Base-by-base conservation (phyloP, 257 asterid species). In the Primulina huaijiensis region DNA sequence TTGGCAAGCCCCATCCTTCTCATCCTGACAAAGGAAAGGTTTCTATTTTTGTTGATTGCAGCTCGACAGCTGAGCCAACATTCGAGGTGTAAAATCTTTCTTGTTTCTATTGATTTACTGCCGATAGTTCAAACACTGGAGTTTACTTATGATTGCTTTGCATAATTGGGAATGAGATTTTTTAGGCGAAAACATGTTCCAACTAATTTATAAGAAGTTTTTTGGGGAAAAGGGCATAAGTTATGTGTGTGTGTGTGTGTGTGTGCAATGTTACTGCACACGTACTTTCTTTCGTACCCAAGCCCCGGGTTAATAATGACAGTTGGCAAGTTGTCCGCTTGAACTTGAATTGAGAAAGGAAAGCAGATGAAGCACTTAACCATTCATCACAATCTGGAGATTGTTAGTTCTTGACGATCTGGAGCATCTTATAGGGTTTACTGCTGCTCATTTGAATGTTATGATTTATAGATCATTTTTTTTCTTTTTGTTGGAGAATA, bases 61-160 rank as follows among this genome's bases (percentile, higher is more conserved):
- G 96, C 82, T 94, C 99, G 9, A 90, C 88, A 0, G 97, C 97
- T 10, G 97, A 89, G 79, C 96, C 99, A 29, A 77, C 92, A 60
- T 90, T 90, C 75, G 97, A 93, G 97, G 99, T 92, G 1, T 7
- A 29, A 63, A 3, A 68, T 62, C 20, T 71, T 70, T 61, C 35
- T 40, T 16, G 71, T 79, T 34, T n/a, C 70, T 53, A 11, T 37
- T 69, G 23, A 21, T 25, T n/a, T 50, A 34, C n/a, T 29, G 31
- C 31, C 61, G 8, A 50, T 43, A 27, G 56, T 29, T 62, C 20
- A 21, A 17, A 67, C 10, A 12, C 23, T 80, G 52, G 61, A 64
- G 38, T 69, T n/a, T 7, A 40, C 17, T 1, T 40, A 10, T 11
- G 52, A 40, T 40, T 40, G 11, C 52, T 40, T 38, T 40, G 4